Conservation (phyloP, 1,284 basidiomycete species). For the Puccinia novopanici region DNA sequence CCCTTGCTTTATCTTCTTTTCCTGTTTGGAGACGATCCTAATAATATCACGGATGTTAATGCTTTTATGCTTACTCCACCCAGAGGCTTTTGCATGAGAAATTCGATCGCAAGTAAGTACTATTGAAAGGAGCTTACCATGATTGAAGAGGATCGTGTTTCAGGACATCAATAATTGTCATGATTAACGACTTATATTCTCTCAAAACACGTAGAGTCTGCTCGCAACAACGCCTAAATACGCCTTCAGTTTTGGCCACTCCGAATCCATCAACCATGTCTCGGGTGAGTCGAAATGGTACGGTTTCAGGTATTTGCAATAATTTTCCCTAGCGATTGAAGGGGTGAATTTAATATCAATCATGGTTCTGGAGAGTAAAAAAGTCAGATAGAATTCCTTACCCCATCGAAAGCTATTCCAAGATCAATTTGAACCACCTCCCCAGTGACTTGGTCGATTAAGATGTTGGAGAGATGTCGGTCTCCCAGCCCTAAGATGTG, state of each 20-base stretch:
- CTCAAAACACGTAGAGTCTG: constrained; percentile 88
- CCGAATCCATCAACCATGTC: constrained; percentile 95
- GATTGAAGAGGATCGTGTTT: constrained; percentile 91
- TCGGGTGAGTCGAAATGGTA: constrained; percentile 90
- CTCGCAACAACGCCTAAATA: constrained; percentile 91
- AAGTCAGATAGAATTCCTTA: constrained; percentile 46
- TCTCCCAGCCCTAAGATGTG: constrained; percentile 91
- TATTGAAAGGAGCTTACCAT: constrained; percentile 66
- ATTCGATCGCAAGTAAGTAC: neutral
- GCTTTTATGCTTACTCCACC: constrained; percentile 51
- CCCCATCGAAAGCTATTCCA: constrained; percentile 88
- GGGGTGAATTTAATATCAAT: neutral
- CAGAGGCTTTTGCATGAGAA: constrained; percentile 2
- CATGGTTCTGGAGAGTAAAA: neutral
- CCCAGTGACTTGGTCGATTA: constrained; percentile 79
- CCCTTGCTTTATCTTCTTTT: constrained; percentile 51
- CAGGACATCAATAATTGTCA: constrained; percentile 95
- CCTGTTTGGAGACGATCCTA: constrained; percentile 54
- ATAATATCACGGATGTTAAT: constrained; percentile 18
- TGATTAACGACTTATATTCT: constrained; percentile 78
- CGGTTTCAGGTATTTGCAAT: constrained; percentile 78
- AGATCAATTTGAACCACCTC: constrained; percentile 94
- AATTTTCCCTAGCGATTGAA: constrained; percentile 70
- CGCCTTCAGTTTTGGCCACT: constrained; percentile 83
- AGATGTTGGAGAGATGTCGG: constrained; percentile 87